Conservation (phyloP, 2,329 filamentous ascomycete species). For the Metarhizium guizhouense region DNA sequence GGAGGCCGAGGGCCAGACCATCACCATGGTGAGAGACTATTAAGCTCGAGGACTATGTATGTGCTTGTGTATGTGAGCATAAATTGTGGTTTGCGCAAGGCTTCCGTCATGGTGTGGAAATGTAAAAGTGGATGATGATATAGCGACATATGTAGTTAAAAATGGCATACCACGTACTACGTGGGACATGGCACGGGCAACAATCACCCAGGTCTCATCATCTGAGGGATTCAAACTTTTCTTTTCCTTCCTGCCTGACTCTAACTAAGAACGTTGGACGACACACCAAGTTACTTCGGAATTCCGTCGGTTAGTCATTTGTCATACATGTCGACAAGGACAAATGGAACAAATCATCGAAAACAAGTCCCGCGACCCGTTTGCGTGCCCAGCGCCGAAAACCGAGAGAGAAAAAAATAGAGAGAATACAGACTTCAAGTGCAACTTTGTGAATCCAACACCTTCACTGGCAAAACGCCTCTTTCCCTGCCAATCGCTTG, state of each 20-base stretch:
- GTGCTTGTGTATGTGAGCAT: no score
- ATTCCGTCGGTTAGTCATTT: not conserved
- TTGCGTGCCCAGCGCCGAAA: not conserved
- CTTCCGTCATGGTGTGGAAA: no score
- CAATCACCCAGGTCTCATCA: not conserved
- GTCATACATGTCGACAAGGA: not conserved
- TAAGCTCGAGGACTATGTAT: not conserved
- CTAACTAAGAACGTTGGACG: not conserved
- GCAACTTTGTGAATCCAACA: no score
- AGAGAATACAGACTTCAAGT: not conserved
- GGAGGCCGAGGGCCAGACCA: constrained; percentile 25
- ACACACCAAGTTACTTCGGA: not conserved
- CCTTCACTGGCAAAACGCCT: no score
- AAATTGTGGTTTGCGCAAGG: no score
- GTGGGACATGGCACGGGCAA: not conserved
- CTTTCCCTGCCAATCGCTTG: no score
- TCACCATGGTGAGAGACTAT: constrained; percentile 32
- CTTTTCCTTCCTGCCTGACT: not conserved
- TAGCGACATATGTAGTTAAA: no score
- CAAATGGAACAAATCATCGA: not conserved
- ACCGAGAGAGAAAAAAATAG: not conserved
- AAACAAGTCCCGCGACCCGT: not conserved
- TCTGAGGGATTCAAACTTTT: not conserved
- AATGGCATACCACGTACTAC: not conserved
- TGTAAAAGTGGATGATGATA: no score